Percentiles rank a stretch among this genome's conserved stretches.
Evolutionary conservation across 768 basidiomycete genomes (phyloP).

Genomic region (Hericium rajendrae): DNA sequence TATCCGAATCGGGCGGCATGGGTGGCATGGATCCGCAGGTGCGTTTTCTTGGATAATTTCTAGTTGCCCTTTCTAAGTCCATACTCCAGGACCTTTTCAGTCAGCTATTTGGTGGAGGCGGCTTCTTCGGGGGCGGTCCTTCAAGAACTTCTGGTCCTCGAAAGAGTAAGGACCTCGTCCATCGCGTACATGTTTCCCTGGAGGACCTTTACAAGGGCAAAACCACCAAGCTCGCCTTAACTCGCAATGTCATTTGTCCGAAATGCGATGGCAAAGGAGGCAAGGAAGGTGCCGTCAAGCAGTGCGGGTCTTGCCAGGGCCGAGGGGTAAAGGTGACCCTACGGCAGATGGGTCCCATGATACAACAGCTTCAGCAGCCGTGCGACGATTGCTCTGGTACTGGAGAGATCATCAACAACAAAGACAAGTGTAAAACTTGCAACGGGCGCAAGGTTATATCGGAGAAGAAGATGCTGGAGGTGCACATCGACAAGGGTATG

Average conservation of each 20-base stretch:
- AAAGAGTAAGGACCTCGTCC: slow-evolving; percentile 96
- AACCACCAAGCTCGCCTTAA: slow-evolving; percentile 94
- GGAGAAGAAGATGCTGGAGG: slow-evolving; percentile 96
- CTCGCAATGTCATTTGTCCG: slow-evolving; percentile 86
- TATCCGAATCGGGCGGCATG: slow-evolving; percentile 80
- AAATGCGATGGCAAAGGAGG: slow-evolving; percentile 97
- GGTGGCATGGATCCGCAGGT: slow-evolving; percentile 96
- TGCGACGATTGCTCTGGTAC: slow-evolving; percentile 90
- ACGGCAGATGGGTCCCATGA: slow-evolving; percentile 99
- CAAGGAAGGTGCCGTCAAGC: slow-evolving; percentile 88
- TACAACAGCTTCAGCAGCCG: slow-evolving; percentile 94
- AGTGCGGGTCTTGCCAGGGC: slow-evolving; percentile 72
- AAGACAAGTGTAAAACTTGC: slow-evolving; percentile 87
- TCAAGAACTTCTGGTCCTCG: slow-evolving; percentile 57
- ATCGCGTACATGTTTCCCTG: slow-evolving; percentile 91
- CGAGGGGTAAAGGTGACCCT: slow-evolving; percentile 86
- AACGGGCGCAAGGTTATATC: slow-evolving; percentile 91
- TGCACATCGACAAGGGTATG: slow-evolving; percentile 98
- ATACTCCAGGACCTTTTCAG: slow-evolving; percentile 79
- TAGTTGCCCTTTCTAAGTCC: background rate
- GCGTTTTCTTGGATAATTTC: slow-evolving; percentile 16
- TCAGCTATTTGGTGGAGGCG: slow-evolving; percentile 83
- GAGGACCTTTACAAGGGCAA: slow-evolving; percentile 99
- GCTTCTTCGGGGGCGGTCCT: slow-evolving; percentile 58
- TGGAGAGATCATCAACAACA: slow-evolving; percentile 92